Conservation (phyloP, 2,329 filamentous ascomycete species). For the Dryadomyces quercus-mongolicae region DNA sequence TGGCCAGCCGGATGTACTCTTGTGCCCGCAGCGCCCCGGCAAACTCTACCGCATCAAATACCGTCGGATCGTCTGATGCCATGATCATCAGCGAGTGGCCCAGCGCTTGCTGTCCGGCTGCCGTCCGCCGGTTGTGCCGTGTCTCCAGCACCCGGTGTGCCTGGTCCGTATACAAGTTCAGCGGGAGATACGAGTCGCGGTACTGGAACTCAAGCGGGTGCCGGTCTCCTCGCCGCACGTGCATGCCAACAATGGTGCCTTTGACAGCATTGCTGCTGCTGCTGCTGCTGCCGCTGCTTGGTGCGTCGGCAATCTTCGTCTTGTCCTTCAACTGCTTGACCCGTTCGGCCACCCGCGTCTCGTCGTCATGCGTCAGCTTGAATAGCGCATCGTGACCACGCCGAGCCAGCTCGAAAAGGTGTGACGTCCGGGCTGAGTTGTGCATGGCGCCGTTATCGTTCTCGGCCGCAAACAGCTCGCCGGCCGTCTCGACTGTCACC, state of each 20-base stretch:
- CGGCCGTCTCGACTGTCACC: conserved; percentile 56
- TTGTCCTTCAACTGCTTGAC: conserved; percentile 40
- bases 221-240: conserved; percentile 69
- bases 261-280: conserved; percentile 14
- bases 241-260: conserved; percentile 53
- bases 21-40: conserved; percentile 48
- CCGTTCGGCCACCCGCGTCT: conserved; percentile 49
- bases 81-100: conserved; percentile 43
- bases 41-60: conserved; percentile 57
- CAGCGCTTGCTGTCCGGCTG: conserved; percentile 24
- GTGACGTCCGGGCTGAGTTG: conserved; percentile 31
- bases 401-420: conserved; percentile 55
- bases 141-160: conserved; percentile 42
- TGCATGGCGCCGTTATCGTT: conserved; percentile 24
- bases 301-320: conserved; percentile 19
- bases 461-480: conserved; percentile 48
- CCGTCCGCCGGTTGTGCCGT: conserved; percentile 18
- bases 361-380: conserved; percentile 52
- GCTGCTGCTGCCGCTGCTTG: conserved; percentile 17
- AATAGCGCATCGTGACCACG: conserved; percentile 65
- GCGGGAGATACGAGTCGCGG: conserved; percentile 63
- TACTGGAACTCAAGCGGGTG: conserved; percentile 71
- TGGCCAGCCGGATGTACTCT: conserved; percentile 63
- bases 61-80: conserved; percentile 70
- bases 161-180: conserved; percentile 53